Percentiles rank a stretch among this genome's conserved stretches.
These are phyloP conservation scores for Aspergillaceae sp. DNA, from an alignment of 2,329 filamentous ascomycete species.

Conservation along the genomic window DNA sequence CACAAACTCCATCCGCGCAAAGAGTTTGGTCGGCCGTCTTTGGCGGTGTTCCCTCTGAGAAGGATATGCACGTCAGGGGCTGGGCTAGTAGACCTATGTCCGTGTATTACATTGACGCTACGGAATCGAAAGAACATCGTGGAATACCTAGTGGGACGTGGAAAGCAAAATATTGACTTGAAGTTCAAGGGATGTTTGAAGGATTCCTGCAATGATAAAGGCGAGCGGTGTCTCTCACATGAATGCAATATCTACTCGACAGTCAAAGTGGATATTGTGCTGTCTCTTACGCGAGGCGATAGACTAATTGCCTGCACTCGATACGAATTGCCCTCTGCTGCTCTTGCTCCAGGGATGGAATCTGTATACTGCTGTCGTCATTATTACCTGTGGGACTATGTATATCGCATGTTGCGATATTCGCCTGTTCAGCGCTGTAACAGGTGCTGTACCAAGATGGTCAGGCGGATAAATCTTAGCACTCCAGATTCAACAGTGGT, in stretches of 20 bases:
- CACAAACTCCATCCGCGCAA: not conserved
- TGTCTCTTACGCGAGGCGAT: not conserved
- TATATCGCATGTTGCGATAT: not conserved
- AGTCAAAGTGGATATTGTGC: not conserved
- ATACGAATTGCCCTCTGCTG: not conserved
- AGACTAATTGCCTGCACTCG: not conserved
- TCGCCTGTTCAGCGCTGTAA: constrained; percentile 3
- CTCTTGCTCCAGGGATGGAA: not conserved
- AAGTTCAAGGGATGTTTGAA: not conserved
- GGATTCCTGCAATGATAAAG: not conserved
- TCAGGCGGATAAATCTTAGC: constrained; percentile 7
- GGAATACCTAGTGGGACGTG: not conserved
- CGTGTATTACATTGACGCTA: not conserved
- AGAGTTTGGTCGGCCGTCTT: not conserved
- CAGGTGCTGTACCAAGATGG: constrained; percentile 8
- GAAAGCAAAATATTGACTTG: not conserved
- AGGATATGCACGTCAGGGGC: not conserved
- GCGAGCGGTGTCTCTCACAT: not conserved
- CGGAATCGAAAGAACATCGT: not conserved
- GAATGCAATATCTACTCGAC: not conserved
- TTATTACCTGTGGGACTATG: not conserved
- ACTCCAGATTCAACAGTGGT: not conserved
- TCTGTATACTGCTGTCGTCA: not conserved
- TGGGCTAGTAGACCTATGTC: not conserved
- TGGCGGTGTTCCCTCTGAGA: not conserved